Evolutionary conservation across 768 basidiomycete genomes (phyloP).

Genomic region (Leccinum longicurvipes): DNA sequence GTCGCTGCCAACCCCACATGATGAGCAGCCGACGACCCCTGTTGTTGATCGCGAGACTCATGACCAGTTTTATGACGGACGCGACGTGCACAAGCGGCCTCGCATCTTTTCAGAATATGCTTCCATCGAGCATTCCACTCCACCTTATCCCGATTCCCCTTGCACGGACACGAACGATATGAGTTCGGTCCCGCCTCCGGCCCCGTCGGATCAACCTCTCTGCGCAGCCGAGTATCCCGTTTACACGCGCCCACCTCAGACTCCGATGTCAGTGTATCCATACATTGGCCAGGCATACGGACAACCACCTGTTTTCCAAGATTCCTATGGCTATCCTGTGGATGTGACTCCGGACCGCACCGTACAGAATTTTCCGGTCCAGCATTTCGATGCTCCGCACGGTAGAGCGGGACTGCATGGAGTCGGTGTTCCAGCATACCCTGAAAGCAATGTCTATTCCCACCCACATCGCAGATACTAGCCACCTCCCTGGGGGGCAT

Average conservation of each 20-base stretch:
- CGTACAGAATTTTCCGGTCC: conserved; percentile 7
- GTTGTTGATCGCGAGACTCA: conserved; percentile 7
- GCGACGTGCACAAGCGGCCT: conserved; percentile 16
- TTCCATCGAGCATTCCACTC: conserved; percentile 2
- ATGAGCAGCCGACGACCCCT: conserved; percentile 9
- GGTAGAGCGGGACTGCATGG: conserved; percentile 12
- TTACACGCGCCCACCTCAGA: conserved; percentile 2
- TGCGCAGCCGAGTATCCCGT: conserved; percentile 8
- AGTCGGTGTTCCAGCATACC: conserved; percentile 5
- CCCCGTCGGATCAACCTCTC: conserved; percentile 24
- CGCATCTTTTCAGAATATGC: conserved; percentile 11
- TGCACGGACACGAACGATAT: conserved; percentile 14
- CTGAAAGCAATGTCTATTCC: conserved; percentile 13
- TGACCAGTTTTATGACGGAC: conserved; percentile 5
- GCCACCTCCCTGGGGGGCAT: background rate
- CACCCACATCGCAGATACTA: conserved; percentile 10
- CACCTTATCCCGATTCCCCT: conserved; percentile 11
- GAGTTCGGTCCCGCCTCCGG: conserved; percentile 12
- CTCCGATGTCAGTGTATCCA: background rate
- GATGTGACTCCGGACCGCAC: conserved; percentile 12
- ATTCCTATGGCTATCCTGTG: conserved; percentile 10
- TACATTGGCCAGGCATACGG: conserved; percentile 5
- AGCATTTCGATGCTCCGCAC: conserved; percentile 8
- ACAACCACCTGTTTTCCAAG: conserved; percentile 4
- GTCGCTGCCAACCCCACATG: conserved; percentile 7